Evolutionary conservation across 2,329 filamentous ascomycete species (phyloP), one percentile per base, ranked within the genome.

Genomic region (Helminthosporium solani): DNA sequence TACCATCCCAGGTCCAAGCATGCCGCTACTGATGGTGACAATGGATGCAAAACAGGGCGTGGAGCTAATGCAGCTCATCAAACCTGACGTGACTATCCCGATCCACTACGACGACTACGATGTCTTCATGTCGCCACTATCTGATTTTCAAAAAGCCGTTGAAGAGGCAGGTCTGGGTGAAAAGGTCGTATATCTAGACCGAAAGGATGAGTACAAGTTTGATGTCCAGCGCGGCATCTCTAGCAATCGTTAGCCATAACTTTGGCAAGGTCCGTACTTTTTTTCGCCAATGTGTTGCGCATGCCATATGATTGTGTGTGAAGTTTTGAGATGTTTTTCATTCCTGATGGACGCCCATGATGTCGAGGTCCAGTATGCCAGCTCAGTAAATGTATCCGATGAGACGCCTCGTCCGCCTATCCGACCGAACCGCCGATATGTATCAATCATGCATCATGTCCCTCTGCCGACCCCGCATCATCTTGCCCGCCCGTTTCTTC

Each of bases 31-130:
- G 19, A 86, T 86, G 83, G 80, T 86, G 2, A 86, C 83, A 0
- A 87, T 87, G 83, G 83, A 86, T 62, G 83, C 78, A 18, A 73
- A 77, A 58, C 80, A 85, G 63, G 83, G 83, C 0, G 54, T 86
- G 21, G 68, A 83, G 66, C 61, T 87, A 50, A 78, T 87, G 62
- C 70, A 74, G 54, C 54, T 86, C 46, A 76, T 87, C 25, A 69
- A 81, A 23, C 80, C 83, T 15, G 79, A 84, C 19, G 45, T 85
- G 40, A 85, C 81, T 5, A 80, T 87, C 35, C 82, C 83, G 3
- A 57, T 64, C 3, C 52, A 60, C 40, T 62, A 61, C 23, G 56
- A 63, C 50, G 60, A 69, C 33, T 86, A 87, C 54, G 76, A 80
- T 52, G 79, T 83, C 2, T 82, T 86, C 55, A 48, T 81, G 43